Percentiles rank a stretch among this genome's conserved stretches.
phyloP scores from a whole-genome alignment of 2,329 filamentous ascomycete genomes.

The Madurella mycetomatis region DNA sequence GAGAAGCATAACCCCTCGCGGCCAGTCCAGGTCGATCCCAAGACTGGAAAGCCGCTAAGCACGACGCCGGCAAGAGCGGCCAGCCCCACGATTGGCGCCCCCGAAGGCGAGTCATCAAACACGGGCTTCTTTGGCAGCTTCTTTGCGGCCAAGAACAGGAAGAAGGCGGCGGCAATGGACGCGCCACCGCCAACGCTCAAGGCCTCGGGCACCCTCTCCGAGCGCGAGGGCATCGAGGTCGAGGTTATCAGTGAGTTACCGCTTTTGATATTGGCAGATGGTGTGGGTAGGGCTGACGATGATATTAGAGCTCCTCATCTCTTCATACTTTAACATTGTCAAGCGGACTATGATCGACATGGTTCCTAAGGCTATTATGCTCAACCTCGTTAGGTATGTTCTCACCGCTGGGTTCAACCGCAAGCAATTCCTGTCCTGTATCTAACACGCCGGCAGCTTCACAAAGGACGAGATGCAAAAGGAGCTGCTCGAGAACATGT shows the following conservation, averaged over 20 bases:
- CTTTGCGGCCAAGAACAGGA: constrained; percentile 99
- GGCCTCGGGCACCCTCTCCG: constrained; percentile 86
- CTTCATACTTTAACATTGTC: constrained; percentile 97
- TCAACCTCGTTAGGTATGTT: constrained; percentile 88
- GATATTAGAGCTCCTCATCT: constrained; percentile 77
- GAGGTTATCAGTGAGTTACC: constrained; percentile 85
- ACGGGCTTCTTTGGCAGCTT: constrained; percentile 96
- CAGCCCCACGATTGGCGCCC: constrained; percentile 64
- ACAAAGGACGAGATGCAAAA: constrained; percentile 99
- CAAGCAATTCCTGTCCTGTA: background rate
- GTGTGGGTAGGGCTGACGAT: constrained; percentile 6
- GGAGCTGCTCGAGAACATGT: constrained; percentile 96
- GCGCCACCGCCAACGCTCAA: constrained; percentile 88
- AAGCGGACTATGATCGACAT: constrained; percentile 99
- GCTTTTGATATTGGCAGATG: background rate
- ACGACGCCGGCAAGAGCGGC: constrained; percentile 65
- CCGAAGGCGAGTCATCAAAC: constrained; percentile 47
- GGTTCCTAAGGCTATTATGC: constrained; percentile 99
- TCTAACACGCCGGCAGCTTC: constrained; percentile 50
- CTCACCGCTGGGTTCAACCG: background rate
- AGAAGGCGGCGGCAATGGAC: constrained; percentile 99
- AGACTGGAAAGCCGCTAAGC: constrained; percentile 92
- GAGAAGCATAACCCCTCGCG: constrained; percentile 78
- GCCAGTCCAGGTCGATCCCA: constrained; percentile 93
- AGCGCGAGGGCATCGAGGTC: constrained; percentile 92